Percentiles rank a stretch among this genome's conserved stretches.
Conservation (phyloP, 371 early-diverging fungal species). For the Mucor plumbeus region DNA sequence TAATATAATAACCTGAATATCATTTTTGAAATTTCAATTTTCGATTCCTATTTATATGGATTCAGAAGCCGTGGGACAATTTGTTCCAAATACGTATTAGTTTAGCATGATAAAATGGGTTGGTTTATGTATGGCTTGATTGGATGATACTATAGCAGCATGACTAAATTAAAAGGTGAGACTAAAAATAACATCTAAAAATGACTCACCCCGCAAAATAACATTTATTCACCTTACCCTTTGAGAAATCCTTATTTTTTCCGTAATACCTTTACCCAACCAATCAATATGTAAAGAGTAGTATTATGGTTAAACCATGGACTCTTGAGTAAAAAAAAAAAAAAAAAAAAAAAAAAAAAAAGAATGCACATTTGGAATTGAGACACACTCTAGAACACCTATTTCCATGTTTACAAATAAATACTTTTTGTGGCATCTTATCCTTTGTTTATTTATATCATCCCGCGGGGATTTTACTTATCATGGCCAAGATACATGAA, state of each 20-base stretch:
- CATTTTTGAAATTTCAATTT: constrained; percentile 2
- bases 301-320: neutral
- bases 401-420: constrained; percentile 6
- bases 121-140: neutral
- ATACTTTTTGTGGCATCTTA: neutral
- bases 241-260: constrained; percentile 1
- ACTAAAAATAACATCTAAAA: neutral
- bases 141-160: neutral
- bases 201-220: constrained; percentile 3
- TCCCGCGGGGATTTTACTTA: neutral
- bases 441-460: constrained; percentile 1
- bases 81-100: constrained; percentile 18
- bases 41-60: constrained; percentile 20
- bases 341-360: too few species aligned
- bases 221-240: neutral
- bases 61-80: constrained; percentile 21
- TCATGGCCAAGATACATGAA: neutral
- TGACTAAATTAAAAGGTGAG: neutral
- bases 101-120: constrained; percentile 14
- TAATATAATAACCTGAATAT: constrained; percentile 14
- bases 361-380: neutral
- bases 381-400: neutral
- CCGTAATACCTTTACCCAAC: constrained; percentile 6
- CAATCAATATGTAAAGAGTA: neutral
- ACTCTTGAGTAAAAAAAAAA: neutral